Evolutionary conservation across 805 yeast genomes (phyloP), one percentile per base, ranked within the genome.

Genomic region (Millerozyma acaciae): DNA sequence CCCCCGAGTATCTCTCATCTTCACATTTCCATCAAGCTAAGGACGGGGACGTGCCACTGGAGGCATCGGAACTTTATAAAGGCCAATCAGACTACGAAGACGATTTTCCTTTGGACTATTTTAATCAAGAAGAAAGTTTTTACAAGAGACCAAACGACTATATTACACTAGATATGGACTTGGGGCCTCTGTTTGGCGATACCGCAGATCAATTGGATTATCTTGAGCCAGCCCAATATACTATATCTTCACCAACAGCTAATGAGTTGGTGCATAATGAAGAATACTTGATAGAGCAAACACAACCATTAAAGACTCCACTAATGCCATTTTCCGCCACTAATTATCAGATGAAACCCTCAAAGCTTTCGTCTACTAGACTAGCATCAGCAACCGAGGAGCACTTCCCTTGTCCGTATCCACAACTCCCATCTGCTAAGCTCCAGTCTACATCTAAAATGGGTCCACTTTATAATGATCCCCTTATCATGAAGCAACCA

Each of bases 51-150:
- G 10, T 9, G 14, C 26, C 21, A n/a, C 28, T 16, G 25, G 26
- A 23, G 4, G 30, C 35, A 4, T 42, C 38, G 4, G 41, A 47
- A 8, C 32, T 31, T 34, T 36, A 38, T 21, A 49, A 51, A 28
- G 28, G 35, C 4, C 24, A 31, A n/a, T 43, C 55, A 3, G 65
- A 60, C 16, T 66, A 68, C 19, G 80, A 75, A 30, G 82, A 79
- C 39, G 88, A 80, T 48, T 81, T 81, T 58, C 88, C 89, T 3
- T 55, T 82, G 35, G 88, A 81, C 44, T 80, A 78, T 50, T 70
- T 81, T 48, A 76, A 78, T 14, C 57, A 61, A 6, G 51, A 50
- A 16, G 37, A 19, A 8, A 35, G 33, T 14, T 30, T 28, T 6
- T 33, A 36, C 25, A 30, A 30, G 13, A 34, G 35, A 21, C 17